Evolutionary conservation across 139 green algal species (phyloP).

Genomic region (Eudorina sp.): DNA sequence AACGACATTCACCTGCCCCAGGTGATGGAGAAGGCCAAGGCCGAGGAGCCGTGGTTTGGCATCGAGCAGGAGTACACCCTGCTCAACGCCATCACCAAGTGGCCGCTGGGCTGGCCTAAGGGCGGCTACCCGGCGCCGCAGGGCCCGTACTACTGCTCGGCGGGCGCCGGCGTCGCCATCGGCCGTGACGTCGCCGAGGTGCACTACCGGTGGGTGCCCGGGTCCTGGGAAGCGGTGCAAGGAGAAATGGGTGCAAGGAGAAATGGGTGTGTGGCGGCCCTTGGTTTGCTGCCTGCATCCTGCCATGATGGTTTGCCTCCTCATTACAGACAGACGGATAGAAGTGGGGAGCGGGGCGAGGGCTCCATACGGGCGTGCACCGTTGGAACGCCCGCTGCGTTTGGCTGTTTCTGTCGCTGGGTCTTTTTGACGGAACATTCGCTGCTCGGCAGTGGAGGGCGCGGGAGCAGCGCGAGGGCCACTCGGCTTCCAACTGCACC

Average conservation of each 20-base stretch:
- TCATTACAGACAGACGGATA: too few species aligned
- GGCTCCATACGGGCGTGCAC: too few species aligned
- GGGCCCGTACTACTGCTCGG: constrained; percentile 98
- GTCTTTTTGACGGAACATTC: too few species aligned
- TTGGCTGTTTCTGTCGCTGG: too few species aligned
- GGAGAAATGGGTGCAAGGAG: background rate
- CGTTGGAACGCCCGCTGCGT: too few species aligned
- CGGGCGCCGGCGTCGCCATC: constrained; percentile 90
- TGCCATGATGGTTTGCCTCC: too few species aligned
- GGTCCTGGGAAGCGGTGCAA: background rate
- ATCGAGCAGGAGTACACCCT: constrained; percentile 99
- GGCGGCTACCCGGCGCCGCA: constrained; percentile 90
- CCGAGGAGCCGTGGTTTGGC: constrained; percentile 94
- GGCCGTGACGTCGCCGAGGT: constrained; percentile 95
- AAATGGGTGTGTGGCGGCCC: background rate
- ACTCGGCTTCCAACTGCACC: too few species aligned
- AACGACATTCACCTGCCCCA: too few species aligned
- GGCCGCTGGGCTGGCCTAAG: constrained; percentile 96
- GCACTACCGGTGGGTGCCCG: constrained; percentile 92
- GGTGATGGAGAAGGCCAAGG: constrained; percentile 77
- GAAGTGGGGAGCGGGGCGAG: too few species aligned
- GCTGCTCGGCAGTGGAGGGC: too few species aligned
- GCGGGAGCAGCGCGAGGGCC: too few species aligned
- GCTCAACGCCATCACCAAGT: constrained; percentile 94
- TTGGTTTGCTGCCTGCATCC: too few species aligned